Base-by-base conservation (phyloP, 106 monocot species). In the Alisma plantagoaquatica region DNA sequence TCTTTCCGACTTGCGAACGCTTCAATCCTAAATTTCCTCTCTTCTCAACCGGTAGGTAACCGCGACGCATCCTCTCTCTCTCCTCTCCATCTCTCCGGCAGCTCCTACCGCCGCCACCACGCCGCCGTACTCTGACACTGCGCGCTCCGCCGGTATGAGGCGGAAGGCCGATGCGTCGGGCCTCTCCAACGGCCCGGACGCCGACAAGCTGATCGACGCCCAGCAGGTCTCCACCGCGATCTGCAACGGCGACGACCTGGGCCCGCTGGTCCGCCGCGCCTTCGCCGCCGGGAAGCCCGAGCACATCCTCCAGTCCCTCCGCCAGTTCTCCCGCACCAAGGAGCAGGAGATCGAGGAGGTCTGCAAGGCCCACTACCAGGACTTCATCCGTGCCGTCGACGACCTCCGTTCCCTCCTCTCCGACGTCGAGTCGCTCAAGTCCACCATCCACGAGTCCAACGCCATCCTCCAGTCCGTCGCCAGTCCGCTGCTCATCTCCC, bases 331-430 rank as follows among this genome's bases (percentile, higher is more conserved):
- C 29, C 73, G 89, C n/a, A 73, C 81, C 57, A 81, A 85, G 57
- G 96, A 98, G 31, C 70, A 78, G 4, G 96, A 98, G 62, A 98
- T 89, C 81, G 84, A 98, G 71, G 84, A 81, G 24, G 71, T 98
- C 49, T 98, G 96, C 78, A 69, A 66, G 43, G 62, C 76, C 27
- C 88, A 98, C 81, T 98, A 81, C 71, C 81, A 88, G 55, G 96
- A 98, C 63, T 98, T 98, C 76, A 98, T 98, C 76, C 59, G 70
- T 56, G 96, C 96, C 35, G 96, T 98, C 50, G 96, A 98, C 60
- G 89, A 98, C 68, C 84, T 98, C 64, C 80, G 96, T 18, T 98
- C 96, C 50, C 84, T 98, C 25, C 89, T 98, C 51, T 78, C 88
- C 42, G 89, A 84, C 12, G 89, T 70, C 35, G 89, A 98, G 28